Percentiles rank a stretch among this genome's conserved stretches.
These are phyloP conservation scores for Solanum tacnaense DNA, from an alignment of 257 asterid species.

Conservation along the genomic window DNA sequence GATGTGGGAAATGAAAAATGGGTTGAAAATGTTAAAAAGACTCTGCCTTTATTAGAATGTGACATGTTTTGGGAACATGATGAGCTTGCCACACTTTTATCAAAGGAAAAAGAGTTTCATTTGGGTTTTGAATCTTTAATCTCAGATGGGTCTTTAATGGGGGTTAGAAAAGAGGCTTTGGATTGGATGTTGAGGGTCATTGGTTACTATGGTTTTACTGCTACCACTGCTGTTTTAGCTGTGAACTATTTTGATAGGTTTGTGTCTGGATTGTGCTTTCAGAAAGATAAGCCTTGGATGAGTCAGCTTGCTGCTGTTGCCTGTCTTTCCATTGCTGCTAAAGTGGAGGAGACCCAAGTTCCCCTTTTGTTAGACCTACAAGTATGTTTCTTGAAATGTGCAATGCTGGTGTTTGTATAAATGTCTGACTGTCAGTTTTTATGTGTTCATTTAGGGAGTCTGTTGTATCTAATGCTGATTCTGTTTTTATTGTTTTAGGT, in stretches of 20 bases:
- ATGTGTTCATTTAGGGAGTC: neutral
- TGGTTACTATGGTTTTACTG: slow-evolving; percentile 45
- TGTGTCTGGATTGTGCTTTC: slow-evolving; percentile 42
- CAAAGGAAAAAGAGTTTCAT: slow-evolving; percentile 39
- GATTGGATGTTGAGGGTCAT: slow-evolving; percentile 66
- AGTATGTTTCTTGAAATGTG: slow-evolving; percentile 29
- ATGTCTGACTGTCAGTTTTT: slow-evolving; percentile 16
- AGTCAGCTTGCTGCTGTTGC: slow-evolving; percentile 86
- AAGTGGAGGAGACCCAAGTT: slow-evolving; percentile 87
- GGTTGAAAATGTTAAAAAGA: slow-evolving; percentile 14
- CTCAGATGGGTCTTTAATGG: slow-evolving; percentile 33
- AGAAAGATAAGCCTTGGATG: slow-evolving; percentile 95
- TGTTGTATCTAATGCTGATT: neutral
- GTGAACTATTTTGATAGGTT: slow-evolving; percentile 65
- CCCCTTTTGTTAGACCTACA: slow-evolving; percentile 82
- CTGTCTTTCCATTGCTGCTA: slow-evolving; percentile 92
- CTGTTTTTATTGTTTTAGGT: slow-evolving; percentile 33
- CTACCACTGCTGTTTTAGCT: slow-evolving; percentile 58
- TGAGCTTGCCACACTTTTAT: slow-evolving; percentile 48
- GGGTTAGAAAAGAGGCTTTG: slow-evolving; percentile 49
- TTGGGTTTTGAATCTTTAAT: slow-evolving; percentile 1
- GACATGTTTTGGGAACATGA: slow-evolving; percentile 83
- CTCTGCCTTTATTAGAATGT: slow-evolving; percentile 33
- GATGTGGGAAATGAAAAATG: slow-evolving; percentile 4
- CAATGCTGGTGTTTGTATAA: slow-evolving; percentile 21